Conservation (phyloP, 257 asterid genomes). For the Leptodermis oblonga region DNA sequence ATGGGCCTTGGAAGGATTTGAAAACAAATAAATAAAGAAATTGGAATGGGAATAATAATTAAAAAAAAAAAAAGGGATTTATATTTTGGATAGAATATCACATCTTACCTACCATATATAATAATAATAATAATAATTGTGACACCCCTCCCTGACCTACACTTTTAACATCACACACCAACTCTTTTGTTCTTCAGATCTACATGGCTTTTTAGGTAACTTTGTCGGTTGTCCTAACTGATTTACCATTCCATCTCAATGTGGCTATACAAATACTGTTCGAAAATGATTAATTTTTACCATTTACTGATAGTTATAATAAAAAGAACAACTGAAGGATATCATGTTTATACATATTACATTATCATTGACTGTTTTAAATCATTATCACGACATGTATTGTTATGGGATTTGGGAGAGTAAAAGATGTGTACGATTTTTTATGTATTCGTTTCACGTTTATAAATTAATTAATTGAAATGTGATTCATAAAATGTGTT, state of each 20-base stretch:
- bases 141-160: slow-evolving; percentile 13
- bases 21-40: not conserved
- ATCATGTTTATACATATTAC: too few relatives aligned
- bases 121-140: not conserved
- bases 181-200: not conserved
- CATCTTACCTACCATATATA: slow-evolving; percentile 18
- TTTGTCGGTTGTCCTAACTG: not conserved
- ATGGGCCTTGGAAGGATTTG: not conserved
- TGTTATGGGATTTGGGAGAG: too few relatives aligned
- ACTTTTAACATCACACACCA: slow-evolving; percentile 14
- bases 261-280: not conserved
- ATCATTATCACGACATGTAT: too few relatives aligned
- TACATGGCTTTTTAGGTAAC: not conserved
- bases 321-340: too few relatives aligned
- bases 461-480: too few relatives aligned
- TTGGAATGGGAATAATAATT: too few relatives aligned
- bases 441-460: too few relatives aligned
- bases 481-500: too few relatives aligned
- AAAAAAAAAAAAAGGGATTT: not conserved
- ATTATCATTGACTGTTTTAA: too few relatives aligned
- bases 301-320: too few relatives aligned
- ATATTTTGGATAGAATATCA: slow-evolving; percentile 7
- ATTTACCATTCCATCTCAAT: not conserved
- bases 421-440: too few relatives aligned
- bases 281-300: too few relatives aligned